Conservation (phyloP, 139 green algal genomes). For the Tetraselmis chui region DNA sequence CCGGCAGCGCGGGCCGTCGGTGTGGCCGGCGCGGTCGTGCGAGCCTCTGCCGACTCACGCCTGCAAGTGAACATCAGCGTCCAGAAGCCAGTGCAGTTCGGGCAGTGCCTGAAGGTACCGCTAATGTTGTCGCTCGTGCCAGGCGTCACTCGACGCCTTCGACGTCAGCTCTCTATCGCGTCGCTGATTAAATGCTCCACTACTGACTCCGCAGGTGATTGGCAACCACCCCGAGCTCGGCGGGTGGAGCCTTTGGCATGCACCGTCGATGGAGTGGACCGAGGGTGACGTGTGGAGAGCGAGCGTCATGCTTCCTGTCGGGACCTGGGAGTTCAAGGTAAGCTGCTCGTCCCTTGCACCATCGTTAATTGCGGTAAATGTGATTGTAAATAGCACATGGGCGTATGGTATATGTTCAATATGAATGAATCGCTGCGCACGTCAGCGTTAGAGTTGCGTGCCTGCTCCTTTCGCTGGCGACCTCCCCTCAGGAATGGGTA, state of each 20-base stretch:
- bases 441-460: no score
- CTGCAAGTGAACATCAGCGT: background rate
- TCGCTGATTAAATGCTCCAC: no score
- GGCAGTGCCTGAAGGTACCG: background rate
- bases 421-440: no score
- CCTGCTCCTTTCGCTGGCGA: background rate
- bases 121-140: no score
- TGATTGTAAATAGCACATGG: no score
- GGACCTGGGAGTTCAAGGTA: slow-evolving; percentile 38
- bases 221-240: slow-evolving; percentile 14
- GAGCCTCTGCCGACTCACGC: no score
- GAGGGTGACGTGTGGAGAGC: slow-evolving; percentile 34
- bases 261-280: slow-evolving; percentile 32
- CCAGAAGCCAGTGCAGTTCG: background rate
- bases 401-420: no score
- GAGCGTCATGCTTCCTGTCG: slow-evolving; percentile 18
- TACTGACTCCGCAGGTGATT: slow-evolving; percentile 1
- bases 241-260: slow-evolving; percentile 3
- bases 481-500: background rate
- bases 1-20: no score
- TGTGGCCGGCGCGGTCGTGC: no score
- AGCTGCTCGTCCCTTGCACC: background rate
- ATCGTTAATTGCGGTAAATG: no score
- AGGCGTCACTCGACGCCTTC: no score
- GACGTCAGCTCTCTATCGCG: no score